Conservation (phyloP, 2,329 filamentous ascomycete species). For the Dactylellina leptospora region DNA sequence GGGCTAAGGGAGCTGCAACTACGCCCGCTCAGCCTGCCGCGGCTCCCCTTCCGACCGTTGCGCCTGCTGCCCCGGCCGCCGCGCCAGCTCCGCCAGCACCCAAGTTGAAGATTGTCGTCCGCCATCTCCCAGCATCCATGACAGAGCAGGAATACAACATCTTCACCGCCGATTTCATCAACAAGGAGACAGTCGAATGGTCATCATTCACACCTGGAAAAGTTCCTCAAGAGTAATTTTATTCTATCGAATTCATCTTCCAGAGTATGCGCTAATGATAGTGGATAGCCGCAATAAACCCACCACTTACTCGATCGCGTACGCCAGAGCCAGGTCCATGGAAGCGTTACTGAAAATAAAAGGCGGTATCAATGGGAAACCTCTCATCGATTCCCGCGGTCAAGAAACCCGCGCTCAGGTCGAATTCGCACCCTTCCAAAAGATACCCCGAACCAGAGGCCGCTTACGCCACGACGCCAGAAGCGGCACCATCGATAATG, state of each 20-base stretch:
- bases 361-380: slow-evolving; percentile 68
- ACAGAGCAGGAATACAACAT: slow-evolving; percentile 79
- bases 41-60: slow-evolving; percentile 4
- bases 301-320: slow-evolving; percentile 80
- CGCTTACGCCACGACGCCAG: slow-evolving; percentile 81
- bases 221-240: slow-evolving; percentile 79
- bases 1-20: slow-evolving; percentile 38
- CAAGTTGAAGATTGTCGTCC: slow-evolving; percentile 79
- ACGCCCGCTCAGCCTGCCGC: slow-evolving; percentile 20
- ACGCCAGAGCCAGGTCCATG: slow-evolving; percentile 80
- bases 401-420: slow-evolving; percentile 67
- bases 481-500: slow-evolving; percentile 94
- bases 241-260: slow-evolving; percentile 8
- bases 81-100: slow-evolving; percentile 30
- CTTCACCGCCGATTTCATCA: slow-evolving; percentile 67
- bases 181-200: slow-evolving; percentile 85
- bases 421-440: slow-evolving; percentile 84
- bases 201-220: slow-evolving; percentile 77
- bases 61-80: slow-evolving; percentile 13
- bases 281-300: slow-evolving; percentile 78
- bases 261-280: slow-evolving; percentile 45
- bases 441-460: slow-evolving; percentile 71
- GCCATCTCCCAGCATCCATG: slow-evolving; percentile 84
- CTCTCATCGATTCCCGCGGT: slow-evolving; percentile 80
- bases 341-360: slow-evolving; percentile 67